Base-by-base conservation (phyloP, 164 flowering plant genomes). In the Vitis rotundifolia region DNA sequence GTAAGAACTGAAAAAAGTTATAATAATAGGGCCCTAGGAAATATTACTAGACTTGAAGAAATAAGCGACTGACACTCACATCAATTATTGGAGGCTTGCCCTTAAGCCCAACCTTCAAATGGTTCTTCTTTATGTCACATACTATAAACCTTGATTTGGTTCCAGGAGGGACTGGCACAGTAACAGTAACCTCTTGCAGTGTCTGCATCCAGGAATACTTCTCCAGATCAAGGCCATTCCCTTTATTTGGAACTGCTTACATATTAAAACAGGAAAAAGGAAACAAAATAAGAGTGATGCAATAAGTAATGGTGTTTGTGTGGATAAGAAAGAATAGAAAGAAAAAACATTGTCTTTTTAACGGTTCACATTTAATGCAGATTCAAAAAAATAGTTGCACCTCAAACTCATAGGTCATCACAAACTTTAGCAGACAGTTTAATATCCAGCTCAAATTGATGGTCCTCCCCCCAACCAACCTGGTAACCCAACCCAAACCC, bases 21-120 rank as follows among this genome's bases (percentile, higher is more conserved):
- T 31, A 59, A 55, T 55, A 26, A n/a, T 2, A 37, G 11, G 8
- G 19, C 56, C 37, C 16, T 9, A 54, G 12, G 14, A 6, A 18
- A 28, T 13, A 12, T 11, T n/a, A 62, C 51, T 8, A 37, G 22
- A 4, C 9, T 16, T 14, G 19, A 58, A 31, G 11, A 29, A 57
- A 26, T 1, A 49, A 29, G 44, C 19, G 50, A 10, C 31, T 44
- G 7, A 60, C 15, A 73, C 90, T 79, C 79, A 94, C 99, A 68
- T 95, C 98, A 61, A 95, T 82, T n/a, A 95, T 78, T 15, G 97
- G 96, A 65, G 94, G 92, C 69, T 93, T 92, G 10, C 96, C 97
- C 85, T 93, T 93, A 52, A 95, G 81, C 67, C 98, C 98, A 77
- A 95, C 85, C 79, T 88, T 93, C 59, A 95, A 71, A 75, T 70